phyloP scores from a whole-genome alignment of 129 eudicot genomes.

The Gnaphalium uliginosum region DNA sequence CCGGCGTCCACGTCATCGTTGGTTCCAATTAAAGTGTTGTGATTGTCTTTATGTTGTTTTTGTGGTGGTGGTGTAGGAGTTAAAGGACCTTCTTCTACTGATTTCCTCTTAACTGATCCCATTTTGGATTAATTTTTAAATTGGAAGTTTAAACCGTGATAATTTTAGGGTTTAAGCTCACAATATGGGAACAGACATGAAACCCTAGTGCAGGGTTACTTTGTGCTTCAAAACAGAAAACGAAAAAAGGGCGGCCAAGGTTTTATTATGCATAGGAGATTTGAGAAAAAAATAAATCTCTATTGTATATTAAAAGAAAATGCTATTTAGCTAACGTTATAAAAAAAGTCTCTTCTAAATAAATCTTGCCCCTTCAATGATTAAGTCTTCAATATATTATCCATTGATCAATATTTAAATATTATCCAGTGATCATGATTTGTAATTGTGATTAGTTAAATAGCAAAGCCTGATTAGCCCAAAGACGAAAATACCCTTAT shows the following conservation, averaged over 20 bases:
- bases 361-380: too few species aligned
- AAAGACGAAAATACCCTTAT: too few species aligned
- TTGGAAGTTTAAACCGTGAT: not conserved
- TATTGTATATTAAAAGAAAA: too few species aligned
- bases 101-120: constrained; percentile 71
- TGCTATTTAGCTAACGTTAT: too few species aligned
- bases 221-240: not conserved
- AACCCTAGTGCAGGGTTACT: not conserved
- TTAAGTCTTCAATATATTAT: too few species aligned
- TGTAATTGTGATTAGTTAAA: too few species aligned
- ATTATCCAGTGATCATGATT: too few species aligned
- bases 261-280: not conserved
- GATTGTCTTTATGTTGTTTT: constrained; percentile 54
- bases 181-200: not conserved
- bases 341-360: too few species aligned
- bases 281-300: not conserved
- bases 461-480: too few species aligned
- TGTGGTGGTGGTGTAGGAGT: constrained; percentile 41
- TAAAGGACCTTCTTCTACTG: constrained; percentile 43
- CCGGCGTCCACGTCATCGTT: constrained; percentile 45
- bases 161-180: not conserved
- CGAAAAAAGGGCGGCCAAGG: not conserved
- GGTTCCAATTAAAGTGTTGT: constrained; percentile 11
- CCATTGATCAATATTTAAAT: too few species aligned
- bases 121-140: constrained; percentile 25